Conservation (phyloP, 139 green algal species). For the Eudorina sp. region DNA sequence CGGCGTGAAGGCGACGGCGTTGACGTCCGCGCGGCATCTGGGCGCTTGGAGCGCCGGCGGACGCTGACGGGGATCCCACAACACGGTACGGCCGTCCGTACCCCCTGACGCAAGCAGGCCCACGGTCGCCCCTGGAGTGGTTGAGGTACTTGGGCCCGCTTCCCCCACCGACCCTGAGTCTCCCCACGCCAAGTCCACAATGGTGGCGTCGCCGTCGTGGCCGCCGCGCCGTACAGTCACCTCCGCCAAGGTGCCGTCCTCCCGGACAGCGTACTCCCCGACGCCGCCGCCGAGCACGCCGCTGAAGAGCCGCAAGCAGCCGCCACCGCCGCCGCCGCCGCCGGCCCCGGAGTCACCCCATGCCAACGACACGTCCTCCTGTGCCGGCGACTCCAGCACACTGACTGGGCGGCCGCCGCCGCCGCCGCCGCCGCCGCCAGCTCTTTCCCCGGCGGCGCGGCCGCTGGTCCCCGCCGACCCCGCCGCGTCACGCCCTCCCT, state of each 20-base stretch:
- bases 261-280: constrained; percentile 26
- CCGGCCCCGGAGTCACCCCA: neutral
- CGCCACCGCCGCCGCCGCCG: neutral
- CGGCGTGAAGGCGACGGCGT: constrained; percentile 5
- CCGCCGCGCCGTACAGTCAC: constrained; percentile 11
- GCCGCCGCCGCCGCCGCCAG: neutral
- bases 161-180: neutral
- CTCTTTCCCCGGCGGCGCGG: neutral
- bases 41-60: neutral
- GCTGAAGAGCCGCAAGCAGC: constrained; percentile 24
- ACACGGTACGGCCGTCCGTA: constrained; percentile 11
- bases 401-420: neutral
- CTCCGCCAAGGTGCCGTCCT: constrained; percentile 17
- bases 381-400: neutral
- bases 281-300: neutral
- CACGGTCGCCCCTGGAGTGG: neutral
- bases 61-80: constrained; percentile 23
- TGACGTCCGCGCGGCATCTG: neutral
- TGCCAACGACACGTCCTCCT: constrained; percentile 18
- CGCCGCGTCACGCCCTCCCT: neutral
- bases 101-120: constrained; percentile 24
- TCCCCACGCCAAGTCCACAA: constrained; percentile 17
- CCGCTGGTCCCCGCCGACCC: neutral
- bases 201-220: neutral
- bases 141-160: neutral